Base-by-base conservation (phyloP, 75 land plant genomes). In the Selaginella tamariscina region DNA sequence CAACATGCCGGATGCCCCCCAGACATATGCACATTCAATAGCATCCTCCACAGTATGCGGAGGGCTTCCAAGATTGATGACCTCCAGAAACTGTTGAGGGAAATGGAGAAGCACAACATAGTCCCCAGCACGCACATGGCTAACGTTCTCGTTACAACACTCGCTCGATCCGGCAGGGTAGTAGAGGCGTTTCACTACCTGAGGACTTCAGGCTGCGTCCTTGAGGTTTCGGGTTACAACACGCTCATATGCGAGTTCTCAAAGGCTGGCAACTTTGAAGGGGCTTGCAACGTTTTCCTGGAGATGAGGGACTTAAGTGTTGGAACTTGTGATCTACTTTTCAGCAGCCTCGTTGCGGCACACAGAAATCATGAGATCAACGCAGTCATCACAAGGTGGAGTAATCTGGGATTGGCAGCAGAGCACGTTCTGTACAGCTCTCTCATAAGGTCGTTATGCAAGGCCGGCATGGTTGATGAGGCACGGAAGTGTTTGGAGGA, bases 111-210 rank as follows among this genome's bases (percentile, higher is more conserved):
- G 49, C 49, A 39, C 49, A 15, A 5, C 15, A 15, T 39, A 39
- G 11, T 39, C 49, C 49, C 49, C 49, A 39, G 11, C 11, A 15
- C 15, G 49, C 49, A 39, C 49, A 39, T 39, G 49, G 49, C 49
- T 15, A 39, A 39, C 49, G 49, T 39, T 39, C 49, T 39, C 49
- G 49, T 39, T 15, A 39, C 49, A 5, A 5, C 67, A 31, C 77
- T 86, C 33, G 84, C 88, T 33, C 60, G 64, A 26, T 68, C 80
- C 2, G 81, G 79, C 15, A 77, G 74, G 56, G 64, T 86, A 0
- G 55, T 76, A 27, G 84, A 86, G 56, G 86, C 86, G 31, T 78
- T 80, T 65, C 76, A 83, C 31, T 54, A 30, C 86, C 89, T 70
- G 78, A 84, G 68, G 68, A 68, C 15, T 15, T 15, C 49, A 5